A percentile compares a stretch with the other conserved stretches of the same genome.
Evolutionary conservation across 805 yeast species (phyloP).

Genomic region (Hanseniaspora vineae): DNA sequence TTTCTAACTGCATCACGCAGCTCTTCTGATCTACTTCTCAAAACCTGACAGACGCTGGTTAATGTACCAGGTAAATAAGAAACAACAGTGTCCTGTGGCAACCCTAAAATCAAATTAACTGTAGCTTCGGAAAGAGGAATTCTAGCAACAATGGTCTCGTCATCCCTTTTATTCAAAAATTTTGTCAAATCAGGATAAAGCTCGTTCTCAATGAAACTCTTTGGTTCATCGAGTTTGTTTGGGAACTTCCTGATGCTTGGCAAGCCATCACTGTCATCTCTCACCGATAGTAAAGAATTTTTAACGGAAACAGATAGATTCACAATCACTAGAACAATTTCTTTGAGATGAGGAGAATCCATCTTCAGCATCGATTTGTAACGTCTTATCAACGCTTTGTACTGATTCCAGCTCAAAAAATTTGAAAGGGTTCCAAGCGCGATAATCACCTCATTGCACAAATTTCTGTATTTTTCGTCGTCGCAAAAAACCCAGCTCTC

Average conservation of each 20-base stretch:
- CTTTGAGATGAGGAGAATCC: conserved; percentile 38
- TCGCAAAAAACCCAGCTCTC: conserved; percentile 61
- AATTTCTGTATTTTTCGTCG: conserved; percentile 45
- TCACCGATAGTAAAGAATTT: conserved; percentile 20
- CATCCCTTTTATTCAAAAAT: conserved; percentile 51
- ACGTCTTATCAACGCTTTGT: conserved; percentile 58
- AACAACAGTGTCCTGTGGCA: conserved; percentile 42
- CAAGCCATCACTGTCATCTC: conserved; percentile 10
- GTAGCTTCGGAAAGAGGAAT: conserved; percentile 75
- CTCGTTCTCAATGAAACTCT: conserved; percentile 39
- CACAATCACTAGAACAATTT: conserved; percentile 44
- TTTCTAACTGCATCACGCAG: conserved; percentile 78
- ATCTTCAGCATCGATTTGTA: conserved; percentile 41
- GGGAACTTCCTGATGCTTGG: conserved; percentile 25
- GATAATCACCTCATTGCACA: conserved; percentile 52
- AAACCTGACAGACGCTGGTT: conserved; percentile 77
- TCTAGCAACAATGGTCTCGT: conserved; percentile 63
- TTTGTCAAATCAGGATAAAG: conserved; percentile 50
- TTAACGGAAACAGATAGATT: conserved; percentile 39
- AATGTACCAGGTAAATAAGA: conserved; percentile 66
- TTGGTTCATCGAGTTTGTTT: conserved; percentile 23
- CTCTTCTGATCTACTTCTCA: conserved; percentile 76
- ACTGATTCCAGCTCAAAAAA: conserved; percentile 67
- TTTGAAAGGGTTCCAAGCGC: conserved; percentile 48
- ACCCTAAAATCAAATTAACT: conserved; percentile 49